Conservation (phyloP, 73 alveolate species). For the Symbiodinium pilosum region DNA sequence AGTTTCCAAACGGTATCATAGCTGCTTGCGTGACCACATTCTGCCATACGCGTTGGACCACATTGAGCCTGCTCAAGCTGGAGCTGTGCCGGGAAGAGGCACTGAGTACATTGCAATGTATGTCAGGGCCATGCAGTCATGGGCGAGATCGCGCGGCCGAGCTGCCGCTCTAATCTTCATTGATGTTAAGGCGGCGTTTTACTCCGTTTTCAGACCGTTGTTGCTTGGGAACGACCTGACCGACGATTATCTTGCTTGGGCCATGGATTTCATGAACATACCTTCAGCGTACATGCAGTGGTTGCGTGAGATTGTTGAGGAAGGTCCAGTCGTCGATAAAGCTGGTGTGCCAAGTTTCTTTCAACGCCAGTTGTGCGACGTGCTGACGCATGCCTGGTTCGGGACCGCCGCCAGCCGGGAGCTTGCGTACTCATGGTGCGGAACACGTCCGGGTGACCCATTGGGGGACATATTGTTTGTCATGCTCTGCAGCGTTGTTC, state of each 20-base stretch:
- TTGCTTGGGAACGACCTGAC: background rate
- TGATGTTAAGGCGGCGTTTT: background rate
- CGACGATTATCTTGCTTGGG: background rate
- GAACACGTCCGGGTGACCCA: background rate
- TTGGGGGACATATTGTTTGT: background rate
- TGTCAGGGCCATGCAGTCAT: background rate
- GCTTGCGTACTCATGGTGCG: background rate
- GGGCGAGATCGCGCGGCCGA: background rate
- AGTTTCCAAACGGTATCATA: background rate
- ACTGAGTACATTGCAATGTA: background rate
- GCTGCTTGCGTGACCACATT: background rate
- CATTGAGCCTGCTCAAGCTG: background rate
- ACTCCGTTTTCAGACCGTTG: background rate
- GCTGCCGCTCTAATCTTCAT: background rate
- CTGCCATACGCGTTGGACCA: background rate
- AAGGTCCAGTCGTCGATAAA: background rate
- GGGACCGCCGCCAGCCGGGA: background rate
- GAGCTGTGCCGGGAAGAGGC: background rate
- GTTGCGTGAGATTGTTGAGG: background rate
- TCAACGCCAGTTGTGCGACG: background rate
- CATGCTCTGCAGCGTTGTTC: background rate
- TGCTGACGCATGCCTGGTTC: background rate
- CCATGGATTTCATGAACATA: background rate
- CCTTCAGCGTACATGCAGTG: background rate
- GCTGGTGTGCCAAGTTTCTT: background rate